Evolutionary conservation across 169 alveolate species (phyloP).

Genomic region (Eimeria maxima): DNA sequence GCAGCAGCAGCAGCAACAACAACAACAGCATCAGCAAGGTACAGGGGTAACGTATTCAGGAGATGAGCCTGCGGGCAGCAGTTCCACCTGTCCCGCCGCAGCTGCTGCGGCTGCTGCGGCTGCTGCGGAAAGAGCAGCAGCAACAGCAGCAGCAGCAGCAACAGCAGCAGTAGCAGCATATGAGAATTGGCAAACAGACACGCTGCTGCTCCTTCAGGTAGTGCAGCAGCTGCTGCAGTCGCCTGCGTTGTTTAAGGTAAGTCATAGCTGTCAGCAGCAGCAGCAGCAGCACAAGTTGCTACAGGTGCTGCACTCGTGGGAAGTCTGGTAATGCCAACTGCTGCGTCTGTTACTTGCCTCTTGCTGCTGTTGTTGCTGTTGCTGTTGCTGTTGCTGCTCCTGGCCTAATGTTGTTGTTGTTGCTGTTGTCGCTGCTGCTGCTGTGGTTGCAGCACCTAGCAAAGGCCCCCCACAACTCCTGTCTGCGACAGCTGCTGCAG

Average conservation of each 20-base stretch:
- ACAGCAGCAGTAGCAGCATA: background rate
- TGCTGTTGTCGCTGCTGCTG: background rate
- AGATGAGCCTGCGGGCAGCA: background rate
- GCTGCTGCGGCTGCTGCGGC: no score
- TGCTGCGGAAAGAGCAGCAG: no score
- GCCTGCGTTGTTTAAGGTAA: slow-evolving; percentile 16
- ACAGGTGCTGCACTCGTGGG: background rate
- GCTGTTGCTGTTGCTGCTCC: slow-evolving; percentile 13
- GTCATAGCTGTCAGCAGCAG: background rate
- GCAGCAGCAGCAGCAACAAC: slow-evolving; percentile 13
- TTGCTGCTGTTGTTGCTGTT: background rate
- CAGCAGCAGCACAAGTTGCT: background rate
- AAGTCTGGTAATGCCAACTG: background rate
- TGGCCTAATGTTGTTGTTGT: slow-evolving; percentile 16
- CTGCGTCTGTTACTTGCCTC: no score
- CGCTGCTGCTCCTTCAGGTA: slow-evolving; percentile 51
- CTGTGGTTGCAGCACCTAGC: slow-evolving; percentile 23
- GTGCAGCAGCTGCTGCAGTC: slow-evolving; percentile 34
- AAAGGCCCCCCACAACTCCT: background rate
- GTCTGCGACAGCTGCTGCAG: slow-evolving; percentile 36
- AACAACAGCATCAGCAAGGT: slow-evolving; percentile 4
- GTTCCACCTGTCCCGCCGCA: background rate
- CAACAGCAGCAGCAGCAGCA: no score
- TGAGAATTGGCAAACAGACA: slow-evolving; percentile 23
- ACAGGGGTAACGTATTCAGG: background rate